A percentile compares a stretch with the other conserved stretches of the same genome.
Conservation (phyloP, 192 early-diverging fungal species). For the Phycomyces blakesleeanus region DNA sequence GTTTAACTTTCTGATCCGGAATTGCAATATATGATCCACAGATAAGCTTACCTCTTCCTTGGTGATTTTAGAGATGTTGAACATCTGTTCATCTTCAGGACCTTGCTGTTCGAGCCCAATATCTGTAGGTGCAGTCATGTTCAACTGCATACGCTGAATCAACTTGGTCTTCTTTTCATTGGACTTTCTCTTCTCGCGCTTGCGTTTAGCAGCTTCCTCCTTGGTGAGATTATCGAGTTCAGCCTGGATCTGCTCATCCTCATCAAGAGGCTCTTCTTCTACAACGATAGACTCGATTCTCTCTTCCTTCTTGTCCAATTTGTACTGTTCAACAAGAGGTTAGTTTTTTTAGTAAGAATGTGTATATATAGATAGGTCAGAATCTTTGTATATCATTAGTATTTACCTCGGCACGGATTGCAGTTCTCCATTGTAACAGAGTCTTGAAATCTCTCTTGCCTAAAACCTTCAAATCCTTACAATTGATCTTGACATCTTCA, state of each 20-base stretch:
- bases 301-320: slow-evolving; percentile 51
- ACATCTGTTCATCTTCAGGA: slow-evolving; percentile 51
- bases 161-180: slow-evolving; percentile 69
- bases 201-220: slow-evolving; percentile 45
- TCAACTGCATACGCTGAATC: slow-evolving; percentile 72
- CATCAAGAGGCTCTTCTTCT: slow-evolving; percentile 48
- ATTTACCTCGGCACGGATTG: slow-evolving; percentile 59
- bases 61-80: slow-evolving; percentile 49
- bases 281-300: slow-evolving; percentile 32
- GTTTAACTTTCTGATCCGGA: too few relatives aligned
- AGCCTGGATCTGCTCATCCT: slow-evolving; percentile 55
- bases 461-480: slow-evolving; percentile 86
- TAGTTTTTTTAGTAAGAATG: too few relatives aligned
- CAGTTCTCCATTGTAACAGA: slow-evolving; percentile 85
- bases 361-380: too few relatives aligned
- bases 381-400: too few relatives aligned
- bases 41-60: slow-evolving; percentile 46
- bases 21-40: too few relatives aligned
- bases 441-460: slow-evolving; percentile 92
- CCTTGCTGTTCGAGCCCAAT: slow-evolving; percentile 67
- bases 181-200: slow-evolving; percentile 56
- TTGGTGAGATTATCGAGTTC: slow-evolving; percentile 44
- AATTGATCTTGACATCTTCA: slow-evolving; percentile 74
- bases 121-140: slow-evolving; percentile 74
- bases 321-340: slow-evolving; percentile 26